Conservation (phyloP, 1,284 basidiomycete species). For the Marasmius fiardii region DNA sequence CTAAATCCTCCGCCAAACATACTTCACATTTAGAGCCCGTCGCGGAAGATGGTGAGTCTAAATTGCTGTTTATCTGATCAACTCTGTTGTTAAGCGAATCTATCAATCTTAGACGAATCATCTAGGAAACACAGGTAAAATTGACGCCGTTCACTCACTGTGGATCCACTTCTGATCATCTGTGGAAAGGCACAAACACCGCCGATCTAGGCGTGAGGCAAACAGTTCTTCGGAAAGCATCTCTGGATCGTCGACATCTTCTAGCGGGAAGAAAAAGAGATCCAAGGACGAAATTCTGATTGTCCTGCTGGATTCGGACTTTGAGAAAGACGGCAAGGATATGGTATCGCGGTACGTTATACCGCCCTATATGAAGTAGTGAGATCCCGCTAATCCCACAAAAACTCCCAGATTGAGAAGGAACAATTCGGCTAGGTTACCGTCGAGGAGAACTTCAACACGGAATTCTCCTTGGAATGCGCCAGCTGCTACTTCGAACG, state of each 20-base stretch:
- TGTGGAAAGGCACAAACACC: neutral
- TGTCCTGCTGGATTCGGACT: neutral
- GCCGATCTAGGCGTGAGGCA: neutral
- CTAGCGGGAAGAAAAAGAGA: neutral
- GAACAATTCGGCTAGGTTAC: neutral
- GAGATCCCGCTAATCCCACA: neutral
- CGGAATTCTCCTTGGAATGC: conserved; percentile 1
- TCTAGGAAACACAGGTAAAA: neutral
- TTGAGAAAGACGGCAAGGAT: neutral
- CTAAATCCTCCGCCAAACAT: neutral
- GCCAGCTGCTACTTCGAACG: conserved; percentile 1
- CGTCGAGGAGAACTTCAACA: neutral
- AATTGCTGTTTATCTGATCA: neutral
- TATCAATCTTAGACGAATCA: neutral
- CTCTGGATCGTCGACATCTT: neutral
- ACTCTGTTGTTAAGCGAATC: neutral
- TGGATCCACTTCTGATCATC: neutral
- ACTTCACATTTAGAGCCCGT: neutral
- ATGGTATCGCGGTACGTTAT: neutral
- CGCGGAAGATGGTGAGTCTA: neutral
- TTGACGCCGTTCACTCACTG: neutral
- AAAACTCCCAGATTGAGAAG: neutral
- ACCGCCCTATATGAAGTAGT: neutral
- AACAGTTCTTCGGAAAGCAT: neutral
- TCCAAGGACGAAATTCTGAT: neutral